Evolutionary conservation across 768 basidiomycete species (phyloP).

Genomic region (Mycena pura): DNA sequence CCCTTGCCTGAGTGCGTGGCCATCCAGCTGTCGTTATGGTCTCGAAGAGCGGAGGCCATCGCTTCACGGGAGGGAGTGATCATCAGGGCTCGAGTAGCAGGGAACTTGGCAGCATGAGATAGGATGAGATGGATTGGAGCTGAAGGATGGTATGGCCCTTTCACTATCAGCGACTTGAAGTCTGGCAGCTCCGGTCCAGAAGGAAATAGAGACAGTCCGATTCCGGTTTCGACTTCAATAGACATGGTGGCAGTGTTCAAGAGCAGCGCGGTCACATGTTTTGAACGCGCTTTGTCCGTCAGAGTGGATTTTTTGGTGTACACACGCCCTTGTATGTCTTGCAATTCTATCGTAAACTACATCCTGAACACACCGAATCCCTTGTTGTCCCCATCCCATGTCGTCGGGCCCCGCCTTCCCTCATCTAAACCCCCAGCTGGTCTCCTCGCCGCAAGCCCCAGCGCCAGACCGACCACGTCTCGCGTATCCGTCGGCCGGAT

Average conservation of each 20-base stretch:
- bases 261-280: too few relatives aligned
- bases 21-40: slow-evolving; percentile 65
- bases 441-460: slow-evolving; percentile 74
- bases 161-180: slow-evolving; percentile 65
- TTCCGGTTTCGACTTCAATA: background rate
- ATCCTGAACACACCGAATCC: slow-evolving; percentile 94
- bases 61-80: slow-evolving; percentile 59
- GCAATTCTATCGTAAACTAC: too few relatives aligned
- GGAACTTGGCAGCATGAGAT: slow-evolving; percentile 48
- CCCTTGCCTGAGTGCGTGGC: slow-evolving; percentile 48
- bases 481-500: slow-evolving; percentile 90
- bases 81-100: slow-evolving; percentile 48
- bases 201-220: slow-evolving; percentile 50
- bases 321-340: too few relatives aligned
- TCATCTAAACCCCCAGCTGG: slow-evolving; percentile 28
- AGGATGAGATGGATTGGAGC: slow-evolving; percentile 73
- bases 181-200: slow-evolving; percentile 56
- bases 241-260: too few relatives aligned
- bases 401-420: slow-evolving; percentile 42
- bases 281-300: too few relatives aligned
- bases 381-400: slow-evolving; percentile 74
- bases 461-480: slow-evolving; percentile 86
- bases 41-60: slow-evolving; percentile 49
- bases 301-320: too few relatives aligned
- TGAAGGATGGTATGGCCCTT: slow-evolving; percentile 68